Evolutionary conservation across 345 rosid genomes (phyloP), one percentile per base, ranked within the genome.

Genomic region (Mangifera indica): DNA sequence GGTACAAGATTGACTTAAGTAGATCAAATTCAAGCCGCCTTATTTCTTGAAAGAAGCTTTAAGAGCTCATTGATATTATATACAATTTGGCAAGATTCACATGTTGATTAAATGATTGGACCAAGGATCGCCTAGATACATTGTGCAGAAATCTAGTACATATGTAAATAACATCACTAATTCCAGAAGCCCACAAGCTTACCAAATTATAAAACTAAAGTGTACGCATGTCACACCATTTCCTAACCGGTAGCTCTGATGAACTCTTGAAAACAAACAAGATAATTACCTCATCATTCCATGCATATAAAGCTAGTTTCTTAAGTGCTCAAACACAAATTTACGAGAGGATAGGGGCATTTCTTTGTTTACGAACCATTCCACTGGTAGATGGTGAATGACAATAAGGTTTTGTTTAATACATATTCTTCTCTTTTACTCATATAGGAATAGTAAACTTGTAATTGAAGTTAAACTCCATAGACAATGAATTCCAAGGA

Each of bases 1-100:
- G n/a, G 65, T 71, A 72, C 81, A 74, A 77, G 75, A 57, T 37
- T 37, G 42, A 37, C 42, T 74, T 74, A 79, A 77, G 77, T 17
- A 67, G 10, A 70, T 13, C 54, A 63, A 57, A 66, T 7, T 72
- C 56, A 26, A 66, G 57, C 37, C 4, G 15, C 46, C 10, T 11
- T 21, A 54, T 46, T 29, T 29, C 32, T 29, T 29, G 32, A 29
- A 29, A 29, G 32, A 29, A 29, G 3, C 32, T 29, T 29, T 29
- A 29, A 29, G 3, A 29, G 32, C 32, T 3, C 32, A 3, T 29
- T 29, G 2, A 29, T 29, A 29, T 3, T 29, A 29, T 3, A 29
- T 29, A 29, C 32, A 29, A 29, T 29, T 29, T 1, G 32, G 32
- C 32, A 29, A 29, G 32, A 29, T 29, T 29, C 32, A 29, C 32